phyloP scores from a whole-genome alignment of 176 grass and related monocot genomes.

The Hyparrhenia diplandra region DNA sequence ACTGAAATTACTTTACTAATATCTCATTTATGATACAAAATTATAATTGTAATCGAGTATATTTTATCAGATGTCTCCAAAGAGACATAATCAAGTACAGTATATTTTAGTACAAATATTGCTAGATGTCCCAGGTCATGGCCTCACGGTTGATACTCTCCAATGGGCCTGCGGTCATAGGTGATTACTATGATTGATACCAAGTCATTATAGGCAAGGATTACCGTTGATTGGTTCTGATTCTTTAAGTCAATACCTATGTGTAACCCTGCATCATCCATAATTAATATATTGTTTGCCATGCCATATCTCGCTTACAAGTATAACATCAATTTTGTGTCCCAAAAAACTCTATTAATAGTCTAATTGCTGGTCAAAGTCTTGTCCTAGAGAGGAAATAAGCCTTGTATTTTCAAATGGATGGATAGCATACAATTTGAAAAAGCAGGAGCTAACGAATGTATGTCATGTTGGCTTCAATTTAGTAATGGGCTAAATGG shows the following conservation, averaged over 20 bases:
- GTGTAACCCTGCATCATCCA: neutral
- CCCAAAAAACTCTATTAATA: neutral
- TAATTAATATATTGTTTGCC: neutral
- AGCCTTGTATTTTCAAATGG: neutral
- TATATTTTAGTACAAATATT: too few species aligned
- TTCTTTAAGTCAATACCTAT: neutral
- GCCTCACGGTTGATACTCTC: neutral
- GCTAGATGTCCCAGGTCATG: too few species aligned
- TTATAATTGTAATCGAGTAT: neutral
- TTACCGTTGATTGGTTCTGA: neutral
- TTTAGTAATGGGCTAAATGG: neutral
- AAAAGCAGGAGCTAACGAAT: neutral
- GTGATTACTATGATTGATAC: neutral
- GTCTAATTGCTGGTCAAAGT: neutral
- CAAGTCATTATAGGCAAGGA: neutral
- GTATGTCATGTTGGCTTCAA: neutral
- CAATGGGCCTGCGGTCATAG: neutral
- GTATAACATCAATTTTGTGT: neutral
- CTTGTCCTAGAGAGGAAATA: neutral
- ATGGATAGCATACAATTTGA: neutral
- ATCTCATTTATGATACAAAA: neutral
- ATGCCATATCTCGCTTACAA: neutral
- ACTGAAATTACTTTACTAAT: neutral
- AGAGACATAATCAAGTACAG: neutral
- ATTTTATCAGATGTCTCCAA: neutral